Evolutionary conservation across 2,329 filamentous ascomycete species (phyloP).

Genomic region (Macrophomina phaseolina): DNA sequence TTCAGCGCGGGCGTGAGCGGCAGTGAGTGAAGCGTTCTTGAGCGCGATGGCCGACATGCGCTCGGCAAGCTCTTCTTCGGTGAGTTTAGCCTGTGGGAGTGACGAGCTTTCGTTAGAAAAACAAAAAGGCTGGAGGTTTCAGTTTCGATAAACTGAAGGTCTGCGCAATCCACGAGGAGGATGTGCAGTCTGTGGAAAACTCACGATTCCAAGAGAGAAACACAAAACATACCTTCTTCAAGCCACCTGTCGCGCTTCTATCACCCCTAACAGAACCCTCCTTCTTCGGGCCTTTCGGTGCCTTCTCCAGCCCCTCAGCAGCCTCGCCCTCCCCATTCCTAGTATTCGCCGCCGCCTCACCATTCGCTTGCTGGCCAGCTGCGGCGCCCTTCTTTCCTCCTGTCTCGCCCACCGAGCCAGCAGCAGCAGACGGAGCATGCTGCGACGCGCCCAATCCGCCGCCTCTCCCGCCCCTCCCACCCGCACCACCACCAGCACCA

Average conservation of each 20-base stretch:
- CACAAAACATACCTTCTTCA: conserved; percentile 49
- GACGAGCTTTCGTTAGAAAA: background rate
- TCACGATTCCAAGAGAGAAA: no score
- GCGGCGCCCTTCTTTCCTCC: conserved; percentile 28
- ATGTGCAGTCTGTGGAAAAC: no score
- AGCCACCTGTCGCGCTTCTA: conserved; percentile 59
- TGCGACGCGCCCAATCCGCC: conserved; percentile 25
- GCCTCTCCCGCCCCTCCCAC: conserved; percentile 29
- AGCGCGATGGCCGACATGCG: conserved; percentile 67
- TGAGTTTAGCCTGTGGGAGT: conserved; percentile 61
- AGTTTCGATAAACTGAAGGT: no score
- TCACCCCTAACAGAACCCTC: conserved; percentile 58
- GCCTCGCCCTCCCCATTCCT: conserved; percentile 34
- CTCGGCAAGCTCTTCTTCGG: conserved; percentile 66
- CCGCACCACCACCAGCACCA: conserved; percentile 28
- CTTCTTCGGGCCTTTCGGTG: conserved; percentile 29
- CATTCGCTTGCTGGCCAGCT: conserved; percentile 29
- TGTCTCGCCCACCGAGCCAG: background rate
- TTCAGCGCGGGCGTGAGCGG: conserved; percentile 68
- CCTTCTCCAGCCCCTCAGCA: conserved; percentile 32
- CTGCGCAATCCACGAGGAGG: background rate
- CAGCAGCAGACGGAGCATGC: background rate
- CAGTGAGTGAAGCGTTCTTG: conserved; percentile 64
- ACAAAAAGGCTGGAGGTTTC: no score
- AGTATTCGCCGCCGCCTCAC: conserved; percentile 26